Evolutionary conservation across 2,329 filamentous ascomycete genomes (phyloP).

Genomic region (Talaromyces sp.): DNA sequence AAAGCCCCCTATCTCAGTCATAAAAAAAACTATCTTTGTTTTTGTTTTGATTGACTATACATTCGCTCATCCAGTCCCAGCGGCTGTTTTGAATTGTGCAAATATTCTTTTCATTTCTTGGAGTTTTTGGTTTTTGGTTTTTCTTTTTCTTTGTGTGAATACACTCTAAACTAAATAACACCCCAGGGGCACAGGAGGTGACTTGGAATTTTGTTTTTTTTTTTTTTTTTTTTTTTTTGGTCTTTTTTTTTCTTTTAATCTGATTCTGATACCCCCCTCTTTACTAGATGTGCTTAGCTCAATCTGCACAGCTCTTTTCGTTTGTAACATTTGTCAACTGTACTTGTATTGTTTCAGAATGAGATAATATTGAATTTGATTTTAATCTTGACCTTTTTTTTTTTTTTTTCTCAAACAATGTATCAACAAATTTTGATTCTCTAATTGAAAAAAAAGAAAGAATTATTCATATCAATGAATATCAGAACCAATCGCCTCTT

Average conservation of each 20-base stretch:
- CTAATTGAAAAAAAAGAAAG: neutral
- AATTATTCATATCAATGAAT: neutral
- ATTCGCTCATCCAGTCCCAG: neutral
- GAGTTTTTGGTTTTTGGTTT: neutral
- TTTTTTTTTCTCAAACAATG: too few relatives aligned
- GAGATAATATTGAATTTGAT: neutral
- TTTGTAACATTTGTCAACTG: neutral
- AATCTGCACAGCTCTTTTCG: neutral
- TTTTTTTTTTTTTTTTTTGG: neutral
- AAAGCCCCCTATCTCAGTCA: conserved; percentile 55
- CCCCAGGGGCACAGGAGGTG: neutral
- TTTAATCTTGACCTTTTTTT: neutral
- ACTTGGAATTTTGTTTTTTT: neutral
- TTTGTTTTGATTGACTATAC: neutral
- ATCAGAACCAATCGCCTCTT: neutral
- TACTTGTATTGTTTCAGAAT: neutral
- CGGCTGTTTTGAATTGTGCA: neutral
- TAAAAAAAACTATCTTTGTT: neutral
- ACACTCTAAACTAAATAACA: neutral
- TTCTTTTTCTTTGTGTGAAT: neutral
- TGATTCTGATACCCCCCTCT: neutral
- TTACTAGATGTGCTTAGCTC: neutral
- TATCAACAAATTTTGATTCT: neutral
- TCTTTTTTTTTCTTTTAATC: neutral
- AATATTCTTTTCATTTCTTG: neutral